Base-by-base conservation (phyloP, 352 stramenopile species). In the Globisporangium viniferum region DNA sequence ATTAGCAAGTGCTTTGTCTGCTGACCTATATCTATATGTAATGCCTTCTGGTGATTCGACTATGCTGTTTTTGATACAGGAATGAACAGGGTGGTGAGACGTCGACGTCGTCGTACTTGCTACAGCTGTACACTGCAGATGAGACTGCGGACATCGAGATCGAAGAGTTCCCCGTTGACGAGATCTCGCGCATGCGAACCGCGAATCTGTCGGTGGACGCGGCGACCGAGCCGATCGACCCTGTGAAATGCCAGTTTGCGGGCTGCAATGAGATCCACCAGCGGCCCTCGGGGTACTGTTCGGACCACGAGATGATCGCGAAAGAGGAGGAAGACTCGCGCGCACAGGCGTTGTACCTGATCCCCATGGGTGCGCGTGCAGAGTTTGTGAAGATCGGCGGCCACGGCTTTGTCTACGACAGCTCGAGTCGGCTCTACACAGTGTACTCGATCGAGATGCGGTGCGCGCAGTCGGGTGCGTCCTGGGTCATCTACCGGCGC, bases 71-170 rank as follows among this genome's bases (percentile, higher is more conserved):
- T 27, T 33, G 2, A 22, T 41, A 33, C 20, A 62, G 46, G 24
- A 57, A 71, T 59, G 58, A 66, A 14, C 18, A 53, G 12, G 31
- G 22, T 2, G 63, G 61, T 8, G 68, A 75, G 22, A 72, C 74
- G 61, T 79, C 80, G 36, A 81, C 74, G 67, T 91, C 84, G 39
- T 90, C 82, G 24, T 89, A 92, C 57, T 74, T 94, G 54, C 68
- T 94, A 55, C 87, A 84, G 67, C 64, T 92, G 24, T 94, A 94
- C 71, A 88, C 86, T 1, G 81, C 84, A 5, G 86, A 94, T 51
- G 86, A 92, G 74, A 94, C 86, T 1, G 84, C 82, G 0, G 86
- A 92, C 59, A 90, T 94, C 69, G 86, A 90, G 66, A 91, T 94
- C 59, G 84, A 92, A 62, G 80, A 91, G 35, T 64, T 72, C 18